Evolutionary conservation across 495 filamentous ascomycete species (phyloP).

Genomic region (Aspergillus ostianus): DNA sequence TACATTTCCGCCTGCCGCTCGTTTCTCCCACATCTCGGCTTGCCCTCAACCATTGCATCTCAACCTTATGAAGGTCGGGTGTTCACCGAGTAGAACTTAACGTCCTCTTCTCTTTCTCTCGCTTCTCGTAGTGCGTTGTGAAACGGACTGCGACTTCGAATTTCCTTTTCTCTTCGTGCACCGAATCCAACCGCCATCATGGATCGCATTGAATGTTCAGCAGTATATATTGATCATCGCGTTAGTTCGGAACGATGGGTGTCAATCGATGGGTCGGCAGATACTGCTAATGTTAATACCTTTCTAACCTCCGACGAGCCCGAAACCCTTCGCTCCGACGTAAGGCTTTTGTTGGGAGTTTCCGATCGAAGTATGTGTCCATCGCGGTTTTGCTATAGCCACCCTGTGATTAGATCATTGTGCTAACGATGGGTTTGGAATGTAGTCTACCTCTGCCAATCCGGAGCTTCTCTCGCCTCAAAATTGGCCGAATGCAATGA

Average conservation of each 20-base stretch:
- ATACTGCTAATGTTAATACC: constrained; percentile 25
- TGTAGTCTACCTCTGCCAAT: constrained; percentile 71
- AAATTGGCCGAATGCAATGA: constrained; percentile 68
- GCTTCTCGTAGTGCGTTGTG: constrained; percentile 12
- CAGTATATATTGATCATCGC: constrained; percentile 80
- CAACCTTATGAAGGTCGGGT: constrained; percentile 14
- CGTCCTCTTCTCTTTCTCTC: constrained; percentile 12
- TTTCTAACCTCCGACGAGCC: constrained; percentile 44
- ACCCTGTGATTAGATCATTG: neutral
- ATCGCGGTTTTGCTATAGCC: neutral
- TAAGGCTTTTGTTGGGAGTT: constrained; percentile 48
- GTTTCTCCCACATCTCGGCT: constrained; percentile 10
- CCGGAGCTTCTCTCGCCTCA: constrained; percentile 66
- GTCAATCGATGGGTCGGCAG: constrained; percentile 36
- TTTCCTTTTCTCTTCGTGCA: constrained; percentile 15
- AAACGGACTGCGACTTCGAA: constrained; percentile 15
- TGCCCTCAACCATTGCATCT: constrained; percentile 14
- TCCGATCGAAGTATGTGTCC: constrained; percentile 53
- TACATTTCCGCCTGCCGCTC: constrained; percentile 17
- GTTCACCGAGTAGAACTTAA: constrained; percentile 11
- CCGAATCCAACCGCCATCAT: constrained; percentile 42
- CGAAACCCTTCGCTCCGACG: constrained; percentile 48
- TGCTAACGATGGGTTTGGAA: constrained; percentile 6
- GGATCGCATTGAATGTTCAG: constrained; percentile 71
- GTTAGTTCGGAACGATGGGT: constrained; percentile 63